phyloP scores from a whole-genome alignment of 2,329 filamentous ascomycete genomes.

The Colletotrichum liaoningense region DNA sequence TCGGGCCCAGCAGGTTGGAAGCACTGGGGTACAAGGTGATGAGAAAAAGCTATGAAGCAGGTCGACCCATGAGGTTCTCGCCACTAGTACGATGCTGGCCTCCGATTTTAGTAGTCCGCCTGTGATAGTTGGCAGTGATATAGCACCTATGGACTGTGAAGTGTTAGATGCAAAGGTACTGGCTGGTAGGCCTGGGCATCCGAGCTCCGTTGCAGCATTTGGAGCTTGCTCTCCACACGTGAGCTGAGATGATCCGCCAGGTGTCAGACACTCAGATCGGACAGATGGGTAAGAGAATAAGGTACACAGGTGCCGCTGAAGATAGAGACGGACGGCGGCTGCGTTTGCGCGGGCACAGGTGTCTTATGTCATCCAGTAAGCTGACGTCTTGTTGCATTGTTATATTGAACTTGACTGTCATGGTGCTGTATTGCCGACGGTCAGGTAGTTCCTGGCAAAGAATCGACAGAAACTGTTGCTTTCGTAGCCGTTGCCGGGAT shows the following conservation, averaged over 20 bases:
- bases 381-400: slow-evolving; percentile 1
- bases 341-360: not conserved
- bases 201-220: not conserved
- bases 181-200: not conserved
- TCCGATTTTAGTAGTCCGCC: too few relatives aligned
- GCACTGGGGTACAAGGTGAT: not conserved
- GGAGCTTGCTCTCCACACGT: not conserved
- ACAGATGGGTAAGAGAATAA: not conserved
- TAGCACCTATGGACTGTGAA: not conserved
- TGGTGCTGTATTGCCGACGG: not conserved
- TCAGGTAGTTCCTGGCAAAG: not conserved
- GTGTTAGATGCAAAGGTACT: not conserved
- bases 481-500: slow-evolving; percentile 1
- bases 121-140: not conserved
- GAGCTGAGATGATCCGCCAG: not conserved
- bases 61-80: too few relatives aligned
- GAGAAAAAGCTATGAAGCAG: too few relatives aligned
- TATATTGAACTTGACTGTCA: not conserved
- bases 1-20: not conserved
- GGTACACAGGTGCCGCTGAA: not conserved
- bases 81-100: too few relatives aligned
- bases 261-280: not conserved
- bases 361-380: slow-evolving; percentile 13
- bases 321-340: not conserved
- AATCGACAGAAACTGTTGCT: not conserved